Conservation (phyloP, 768 basidiomycete species). For the Tubosaeta sp. region DNA sequence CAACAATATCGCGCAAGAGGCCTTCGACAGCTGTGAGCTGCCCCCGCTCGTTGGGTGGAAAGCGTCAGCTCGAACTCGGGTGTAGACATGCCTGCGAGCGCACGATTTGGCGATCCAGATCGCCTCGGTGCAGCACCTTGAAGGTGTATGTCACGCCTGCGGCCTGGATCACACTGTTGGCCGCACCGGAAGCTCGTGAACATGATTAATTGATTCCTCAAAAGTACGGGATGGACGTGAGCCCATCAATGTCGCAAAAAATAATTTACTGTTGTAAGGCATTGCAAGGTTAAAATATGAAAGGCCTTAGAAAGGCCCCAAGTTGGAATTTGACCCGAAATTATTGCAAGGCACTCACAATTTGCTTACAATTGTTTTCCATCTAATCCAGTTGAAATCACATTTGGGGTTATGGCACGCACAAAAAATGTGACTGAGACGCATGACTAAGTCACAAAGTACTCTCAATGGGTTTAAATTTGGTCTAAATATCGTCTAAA, state of each 20-base stretch:
- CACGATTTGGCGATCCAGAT: constrained; percentile 91
- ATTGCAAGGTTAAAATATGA: too few relatives aligned
- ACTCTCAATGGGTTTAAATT: too few relatives aligned
- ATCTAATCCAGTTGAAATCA: too few relatives aligned
- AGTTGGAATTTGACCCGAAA: too few relatives aligned
- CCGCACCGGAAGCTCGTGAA: constrained; percentile 95
- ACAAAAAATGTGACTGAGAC: too few relatives aligned
- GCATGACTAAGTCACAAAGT: too few relatives aligned
- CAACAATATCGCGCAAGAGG: constrained; percentile 73
- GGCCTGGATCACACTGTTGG: constrained; percentile 93
- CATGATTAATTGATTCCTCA: constrained; percentile 88
- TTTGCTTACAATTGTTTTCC: too few relatives aligned
- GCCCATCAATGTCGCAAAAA: constrained; percentile 37
- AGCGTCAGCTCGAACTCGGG: constrained; percentile 91
- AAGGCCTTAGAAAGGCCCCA: too few relatives aligned
- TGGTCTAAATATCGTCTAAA: too few relatives aligned
- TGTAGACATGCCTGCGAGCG: constrained; percentile 74
- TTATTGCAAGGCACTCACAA: too few relatives aligned
- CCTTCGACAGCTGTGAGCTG: constrained; percentile 98
- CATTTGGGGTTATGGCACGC: too few relatives aligned
- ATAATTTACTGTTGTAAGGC: too few relatives aligned
- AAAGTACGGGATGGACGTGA: constrained; percentile 95
- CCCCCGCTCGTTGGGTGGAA: constrained; percentile 72
- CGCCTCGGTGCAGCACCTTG: constrained; percentile 64
- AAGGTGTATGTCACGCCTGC: constrained; percentile 82